Evolutionary conservation across 768 basidiomycete genomes (phyloP).

Genomic region (Suillus americanus): DNA sequence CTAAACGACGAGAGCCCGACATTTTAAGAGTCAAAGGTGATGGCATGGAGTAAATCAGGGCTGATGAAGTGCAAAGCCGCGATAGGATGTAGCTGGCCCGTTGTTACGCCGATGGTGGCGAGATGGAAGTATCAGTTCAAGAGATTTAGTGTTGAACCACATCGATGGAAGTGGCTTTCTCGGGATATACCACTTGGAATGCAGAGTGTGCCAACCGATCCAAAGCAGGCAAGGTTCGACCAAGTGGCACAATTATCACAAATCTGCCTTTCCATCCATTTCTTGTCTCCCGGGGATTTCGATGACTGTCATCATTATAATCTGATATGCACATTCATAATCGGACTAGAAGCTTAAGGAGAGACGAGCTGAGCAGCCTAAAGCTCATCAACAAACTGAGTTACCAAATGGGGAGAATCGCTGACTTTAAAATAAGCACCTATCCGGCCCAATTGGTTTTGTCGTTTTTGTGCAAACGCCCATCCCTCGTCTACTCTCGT

Average conservation of each 20-base stretch:
- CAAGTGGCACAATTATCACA: not conserved
- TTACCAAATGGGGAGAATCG: not conserved
- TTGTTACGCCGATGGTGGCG: not conserved
- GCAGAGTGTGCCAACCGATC: not conserved
- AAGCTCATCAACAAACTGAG: not conserved
- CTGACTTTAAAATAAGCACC: not conserved
- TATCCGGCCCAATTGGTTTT: no score
- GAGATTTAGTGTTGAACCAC: conserved; percentile 2
- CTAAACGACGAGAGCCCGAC: not conserved
- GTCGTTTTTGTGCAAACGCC: no score
- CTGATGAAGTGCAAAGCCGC: not conserved
- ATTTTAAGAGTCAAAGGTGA: conserved; percentile 1
- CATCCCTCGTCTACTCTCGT: no score
- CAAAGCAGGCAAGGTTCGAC: conserved; percentile 2
- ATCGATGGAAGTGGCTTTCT: conserved; percentile 2
- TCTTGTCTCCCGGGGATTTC: not conserved
- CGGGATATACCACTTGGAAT: conserved; percentile 6
- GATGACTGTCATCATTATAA: not conserved
- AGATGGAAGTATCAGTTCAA: not conserved
- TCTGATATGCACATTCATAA: not conserved
- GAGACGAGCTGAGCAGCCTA: not conserved
- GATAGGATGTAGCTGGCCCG: not conserved
- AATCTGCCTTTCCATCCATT: not conserved
- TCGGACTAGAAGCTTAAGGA: not conserved
- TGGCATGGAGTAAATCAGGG: not conserved